A percentile compares a stretch with the other conserved stretches of the same genome.
Evolutionary conservation across 345 rosid genomes (phyloP).

Genomic region (Citrus inodora): DNA sequence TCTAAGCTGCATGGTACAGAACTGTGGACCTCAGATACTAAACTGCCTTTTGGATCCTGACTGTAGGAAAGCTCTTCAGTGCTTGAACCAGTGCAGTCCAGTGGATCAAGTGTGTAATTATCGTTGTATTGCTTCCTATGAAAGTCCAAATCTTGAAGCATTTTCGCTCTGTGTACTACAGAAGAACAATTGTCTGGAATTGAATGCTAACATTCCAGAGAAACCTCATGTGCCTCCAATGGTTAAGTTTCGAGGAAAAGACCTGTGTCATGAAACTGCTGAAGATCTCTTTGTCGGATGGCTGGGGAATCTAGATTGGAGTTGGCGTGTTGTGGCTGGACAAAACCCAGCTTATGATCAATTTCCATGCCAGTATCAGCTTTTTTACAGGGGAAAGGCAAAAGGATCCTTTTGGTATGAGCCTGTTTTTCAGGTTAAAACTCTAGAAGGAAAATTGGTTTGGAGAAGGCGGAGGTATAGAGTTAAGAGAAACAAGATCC

Average conservation of each 20-base stretch:
- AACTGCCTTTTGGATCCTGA: slow-evolving; percentile 81
- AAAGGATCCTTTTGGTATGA: slow-evolving; percentile 94
- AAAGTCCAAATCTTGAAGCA: slow-evolving; percentile 77
- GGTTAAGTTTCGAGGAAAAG: slow-evolving; percentile 56
- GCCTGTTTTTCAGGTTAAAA: slow-evolving; percentile 81
- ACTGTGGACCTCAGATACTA: slow-evolving; percentile 81
- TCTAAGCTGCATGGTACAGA: slow-evolving; percentile 74
- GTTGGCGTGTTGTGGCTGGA: slow-evolving; percentile 94
- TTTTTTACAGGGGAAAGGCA: slow-evolving; percentile 87
- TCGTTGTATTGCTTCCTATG: slow-evolving; percentile 91
- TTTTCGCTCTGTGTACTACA: slow-evolving; percentile 84
- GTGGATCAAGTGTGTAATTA: slow-evolving; percentile 94
- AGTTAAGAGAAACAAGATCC: slow-evolving; percentile 63
- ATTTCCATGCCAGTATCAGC: slow-evolving; percentile 92
- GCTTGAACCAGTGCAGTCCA: slow-evolving; percentile 86
- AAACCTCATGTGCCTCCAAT: slow-evolving; percentile 68
- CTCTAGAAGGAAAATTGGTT: slow-evolving; percentile 65
- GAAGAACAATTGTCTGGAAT: slow-evolving; percentile 78
- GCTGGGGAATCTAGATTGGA: slow-evolving; percentile 77
- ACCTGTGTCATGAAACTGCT: slow-evolving; percentile 58
- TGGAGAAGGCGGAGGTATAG: slow-evolving; percentile 93
- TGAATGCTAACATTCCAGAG: slow-evolving; percentile 77
- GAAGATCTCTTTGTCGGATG: slow-evolving; percentile 94
- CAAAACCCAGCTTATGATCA: slow-evolving; percentile 97
- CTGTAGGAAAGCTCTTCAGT: slow-evolving; percentile 88